These are phyloP conservation scores for Holtermannia corniformis DNA, from an alignment of 768 basidiomycete species.

Conservation along the genomic window DNA sequence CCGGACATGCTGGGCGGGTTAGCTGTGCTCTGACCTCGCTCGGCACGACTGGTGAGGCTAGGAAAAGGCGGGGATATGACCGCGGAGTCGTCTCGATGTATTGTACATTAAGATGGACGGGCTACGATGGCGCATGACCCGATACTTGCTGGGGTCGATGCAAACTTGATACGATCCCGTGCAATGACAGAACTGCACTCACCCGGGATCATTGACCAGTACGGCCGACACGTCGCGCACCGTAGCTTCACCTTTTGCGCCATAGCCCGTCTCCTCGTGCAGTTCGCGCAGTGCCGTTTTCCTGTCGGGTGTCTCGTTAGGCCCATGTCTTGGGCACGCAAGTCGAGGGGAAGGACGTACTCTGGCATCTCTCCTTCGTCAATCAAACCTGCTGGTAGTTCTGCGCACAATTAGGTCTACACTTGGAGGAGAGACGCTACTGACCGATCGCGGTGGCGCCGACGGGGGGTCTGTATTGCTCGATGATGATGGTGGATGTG, in stretches of 20 bases:
- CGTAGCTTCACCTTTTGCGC: constrained; percentile 45
- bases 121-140: no score
- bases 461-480: constrained; percentile 85
- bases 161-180: no score
- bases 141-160: no score
- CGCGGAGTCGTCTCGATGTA: no score
- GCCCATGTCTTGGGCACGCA: not conserved
- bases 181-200: no score
- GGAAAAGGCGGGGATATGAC: not conserved
- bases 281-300: constrained; percentile 75
- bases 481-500: constrained; percentile 65
- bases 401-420: constrained; percentile 28
- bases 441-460: constrained; percentile 65
- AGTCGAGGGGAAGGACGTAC: constrained; percentile 27
- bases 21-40: not conserved
- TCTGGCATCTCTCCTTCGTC: constrained; percentile 76
- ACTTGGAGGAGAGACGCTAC: constrained; percentile 8
- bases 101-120: no score
- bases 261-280: constrained; percentile 81
- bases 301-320: constrained; percentile 2
- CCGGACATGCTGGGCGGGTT: constrained; percentile 68
- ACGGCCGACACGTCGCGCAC: constrained; percentile 42
- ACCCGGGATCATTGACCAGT: constrained; percentile 37
- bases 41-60: not conserved
- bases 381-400: constrained; percentile 55